Evolutionary conservation across 257 asterid species (phyloP).

Genomic region (Scutellaria barbata): DNA sequence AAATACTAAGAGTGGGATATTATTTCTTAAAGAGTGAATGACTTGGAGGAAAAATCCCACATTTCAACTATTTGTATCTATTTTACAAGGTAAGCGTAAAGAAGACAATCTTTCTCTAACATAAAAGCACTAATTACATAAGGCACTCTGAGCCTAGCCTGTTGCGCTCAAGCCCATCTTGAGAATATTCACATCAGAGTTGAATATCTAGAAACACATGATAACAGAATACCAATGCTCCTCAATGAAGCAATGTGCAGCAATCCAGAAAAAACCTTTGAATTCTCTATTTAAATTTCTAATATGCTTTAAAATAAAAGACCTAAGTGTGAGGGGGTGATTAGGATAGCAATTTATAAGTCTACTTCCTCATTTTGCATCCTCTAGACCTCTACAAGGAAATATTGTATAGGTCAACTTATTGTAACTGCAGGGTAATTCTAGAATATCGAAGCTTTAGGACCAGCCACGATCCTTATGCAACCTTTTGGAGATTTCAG

Average conservation of each 20-base stretch:
- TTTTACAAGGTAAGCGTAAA: too few relatives aligned
- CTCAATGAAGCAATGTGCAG: slow-evolving; percentile 16
- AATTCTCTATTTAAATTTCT: background rate
- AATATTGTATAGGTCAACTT: slow-evolving; percentile 1
- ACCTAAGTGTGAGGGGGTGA: background rate
- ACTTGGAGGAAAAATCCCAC: too few relatives aligned
- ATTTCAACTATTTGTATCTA: too few relatives aligned
- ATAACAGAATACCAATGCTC: slow-evolving; percentile 16
- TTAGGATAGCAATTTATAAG: background rate
- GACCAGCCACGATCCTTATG: background rate
- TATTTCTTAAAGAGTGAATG: too few relatives aligned
- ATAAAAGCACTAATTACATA: too few relatives aligned
- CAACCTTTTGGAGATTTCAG: slow-evolving; percentile 17
- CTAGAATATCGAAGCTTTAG: background rate
- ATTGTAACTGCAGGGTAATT: slow-evolving; percentile 5
- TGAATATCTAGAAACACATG: slow-evolving; percentile 16
- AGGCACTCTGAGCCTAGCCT: too few relatives aligned
- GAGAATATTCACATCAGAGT: background rate
- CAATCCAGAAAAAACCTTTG: background rate
- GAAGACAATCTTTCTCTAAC: too few relatives aligned
- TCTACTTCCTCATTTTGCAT: slow-evolving; percentile 21
- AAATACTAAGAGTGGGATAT: too few relatives aligned
- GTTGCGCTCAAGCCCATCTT: too few relatives aligned
- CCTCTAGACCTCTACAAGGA: slow-evolving; percentile 24
- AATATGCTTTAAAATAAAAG: slow-evolving; percentile 6